These are phyloP conservation scores for Naganishia sp. DNA, from an alignment of 1,284 basidiomycete species.

Conservation along the genomic window DNA sequence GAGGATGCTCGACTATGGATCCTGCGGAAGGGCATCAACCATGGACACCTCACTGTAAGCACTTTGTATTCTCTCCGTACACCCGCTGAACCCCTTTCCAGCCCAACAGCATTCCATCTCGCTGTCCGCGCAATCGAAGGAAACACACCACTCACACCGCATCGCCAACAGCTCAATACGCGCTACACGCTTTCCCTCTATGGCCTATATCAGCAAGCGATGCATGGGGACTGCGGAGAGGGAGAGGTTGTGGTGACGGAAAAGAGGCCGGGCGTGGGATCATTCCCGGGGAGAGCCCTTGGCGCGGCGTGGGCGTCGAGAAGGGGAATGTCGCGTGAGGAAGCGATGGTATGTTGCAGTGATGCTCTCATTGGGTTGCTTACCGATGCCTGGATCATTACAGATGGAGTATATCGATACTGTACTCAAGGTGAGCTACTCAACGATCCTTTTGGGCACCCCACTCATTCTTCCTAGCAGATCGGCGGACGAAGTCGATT, in stretches of 20 bases:
- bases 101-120: conserved; percentile 12
- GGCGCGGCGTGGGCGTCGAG: conserved; percentile 97
- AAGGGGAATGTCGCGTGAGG: conserved; percentile 71
- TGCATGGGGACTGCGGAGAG: conserved; percentile 77
- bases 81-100: background rate
- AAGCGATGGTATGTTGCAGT: conserved; percentile 72
- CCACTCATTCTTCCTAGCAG: background rate
- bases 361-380: background rate
- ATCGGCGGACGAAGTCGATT: background rate
- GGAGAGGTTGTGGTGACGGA: conserved; percentile 48
- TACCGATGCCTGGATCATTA: background rate
- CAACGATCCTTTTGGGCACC: conserved; percentile 28
- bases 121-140: background rate
- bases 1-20: too few species aligned
- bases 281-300: conserved; percentile 86
- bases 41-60: conserved; percentile 3
- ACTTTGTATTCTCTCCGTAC: background rate
- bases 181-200: conserved; percentile 9
- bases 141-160: background rate
- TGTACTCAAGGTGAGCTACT: conserved; percentile 66
- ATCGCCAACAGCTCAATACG: conserved; percentile 2
- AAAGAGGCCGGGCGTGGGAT: background rate
- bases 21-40: background rate
- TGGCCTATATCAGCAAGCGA: conserved; percentile 61
- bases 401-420: conserved; percentile 72